A percentile compares a stretch with the other conserved stretches of the same genome.
Conservation (phyloP, 2,329 filamentous ascomycete genomes). For the Neonectria neomacrospora region DNA sequence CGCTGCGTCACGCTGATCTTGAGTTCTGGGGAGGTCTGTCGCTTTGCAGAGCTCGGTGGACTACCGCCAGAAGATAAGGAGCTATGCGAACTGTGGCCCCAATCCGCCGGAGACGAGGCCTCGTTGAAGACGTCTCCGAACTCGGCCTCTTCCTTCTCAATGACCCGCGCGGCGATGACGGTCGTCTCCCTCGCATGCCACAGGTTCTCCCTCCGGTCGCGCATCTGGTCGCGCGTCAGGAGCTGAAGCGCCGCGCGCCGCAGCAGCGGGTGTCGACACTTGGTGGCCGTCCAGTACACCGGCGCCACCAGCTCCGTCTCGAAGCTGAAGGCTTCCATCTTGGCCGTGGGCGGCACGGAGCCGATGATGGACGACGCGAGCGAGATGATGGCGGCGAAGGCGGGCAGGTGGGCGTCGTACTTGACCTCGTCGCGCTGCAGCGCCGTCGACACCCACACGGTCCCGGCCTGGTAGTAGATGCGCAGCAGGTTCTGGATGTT, state of each 20-base stretch:
- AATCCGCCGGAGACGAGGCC: background rate
- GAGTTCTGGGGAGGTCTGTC: constrained; percentile 11
- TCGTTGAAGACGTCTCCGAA: background rate
- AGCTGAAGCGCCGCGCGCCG: constrained; percentile 53
- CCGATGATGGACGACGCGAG: constrained; percentile 47
- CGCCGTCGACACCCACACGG: constrained; percentile 49
- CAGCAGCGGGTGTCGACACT: constrained; percentile 55
- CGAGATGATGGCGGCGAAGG: constrained; percentile 53
- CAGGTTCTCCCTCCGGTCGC: constrained; percentile 52
- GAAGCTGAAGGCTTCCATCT: constrained; percentile 51
- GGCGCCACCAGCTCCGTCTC: constrained; percentile 56
- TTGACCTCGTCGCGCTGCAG: constrained; percentile 47
- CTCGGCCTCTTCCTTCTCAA: constrained; percentile 50
- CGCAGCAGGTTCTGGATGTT: constrained; percentile 47
- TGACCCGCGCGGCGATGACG: constrained; percentile 48
- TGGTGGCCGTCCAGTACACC: constrained; percentile 54
- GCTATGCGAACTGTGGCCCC: background rate
- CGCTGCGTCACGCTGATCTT: constrained; percentile 26
- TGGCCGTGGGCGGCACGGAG: constrained; percentile 22
- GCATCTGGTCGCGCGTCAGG: constrained; percentile 46
- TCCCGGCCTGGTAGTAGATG: constrained; percentile 51
- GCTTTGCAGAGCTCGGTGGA: background rate
- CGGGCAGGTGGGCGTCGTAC: constrained; percentile 50
- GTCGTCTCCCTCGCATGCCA: constrained; percentile 51
- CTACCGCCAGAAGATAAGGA: background rate